phyloP scores from a whole-genome alignment of 2,329 filamentous ascomycete species.

The Dactylella cylindrospora region DNA sequence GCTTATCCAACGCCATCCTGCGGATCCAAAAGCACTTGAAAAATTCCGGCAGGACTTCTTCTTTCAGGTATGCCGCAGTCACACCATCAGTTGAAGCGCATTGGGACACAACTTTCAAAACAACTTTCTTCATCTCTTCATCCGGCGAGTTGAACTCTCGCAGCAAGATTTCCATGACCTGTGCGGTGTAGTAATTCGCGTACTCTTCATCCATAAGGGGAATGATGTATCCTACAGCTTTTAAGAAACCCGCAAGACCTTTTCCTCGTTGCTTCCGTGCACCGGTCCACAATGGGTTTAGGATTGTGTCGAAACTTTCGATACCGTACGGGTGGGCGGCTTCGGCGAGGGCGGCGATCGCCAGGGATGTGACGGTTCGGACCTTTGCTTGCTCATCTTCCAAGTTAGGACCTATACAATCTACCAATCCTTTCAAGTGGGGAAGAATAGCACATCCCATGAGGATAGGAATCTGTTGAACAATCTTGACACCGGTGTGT shows the following conservation, averaged over 20 bases:
- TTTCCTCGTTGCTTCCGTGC: constrained; percentile 95
- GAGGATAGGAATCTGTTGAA: constrained; percentile 96
- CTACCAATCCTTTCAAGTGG: constrained; percentile 91
- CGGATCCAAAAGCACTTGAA: constrained; percentile 99
- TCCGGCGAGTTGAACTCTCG: constrained; percentile 95
- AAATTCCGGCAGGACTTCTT: constrained; percentile 91
- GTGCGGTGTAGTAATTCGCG: constrained; percentile 96
- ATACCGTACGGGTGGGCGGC: constrained; percentile 98
- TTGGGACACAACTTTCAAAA: constrained; percentile 94
- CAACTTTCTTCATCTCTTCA: constrained; percentile 99
- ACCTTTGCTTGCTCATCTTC: constrained; percentile 99
- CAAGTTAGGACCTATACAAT: constrained; percentile 92
- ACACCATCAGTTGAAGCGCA: constrained; percentile 94
- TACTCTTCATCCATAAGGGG: constrained; percentile 99
- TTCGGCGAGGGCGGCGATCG: constrained; percentile 91
- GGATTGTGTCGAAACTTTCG: constrained; percentile 95
- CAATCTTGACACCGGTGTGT: constrained; percentile 98
- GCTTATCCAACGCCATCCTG: constrained; percentile 93
- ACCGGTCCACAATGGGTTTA: constrained; percentile 96
- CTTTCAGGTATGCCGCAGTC: constrained; percentile 89
- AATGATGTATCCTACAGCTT: constrained; percentile 97
- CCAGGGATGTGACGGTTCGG: constrained; percentile 89
- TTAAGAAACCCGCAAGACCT: constrained; percentile 90
- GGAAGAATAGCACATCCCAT: constrained; percentile 98
- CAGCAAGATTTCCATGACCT: constrained; percentile 98